Percentiles rank a stretch among this genome's conserved stretches.
Conservation (phyloP, 495 filamentous ascomycete species). For the Penicillium paxilli region DNA sequence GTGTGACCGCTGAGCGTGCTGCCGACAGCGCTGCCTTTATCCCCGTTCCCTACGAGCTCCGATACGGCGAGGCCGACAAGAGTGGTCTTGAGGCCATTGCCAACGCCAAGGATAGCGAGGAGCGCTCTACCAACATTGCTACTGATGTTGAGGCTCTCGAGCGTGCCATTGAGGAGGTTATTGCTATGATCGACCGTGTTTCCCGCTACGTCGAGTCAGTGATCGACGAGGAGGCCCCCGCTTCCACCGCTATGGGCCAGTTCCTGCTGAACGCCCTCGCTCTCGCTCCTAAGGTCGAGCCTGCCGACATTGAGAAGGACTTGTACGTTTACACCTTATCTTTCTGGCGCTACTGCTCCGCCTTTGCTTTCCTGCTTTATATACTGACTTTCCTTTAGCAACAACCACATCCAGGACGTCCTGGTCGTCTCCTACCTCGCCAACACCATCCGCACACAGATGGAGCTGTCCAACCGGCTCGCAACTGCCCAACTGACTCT, state of each 20-base stretch:
- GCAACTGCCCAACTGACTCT: conserved; percentile 79
- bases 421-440: conserved; percentile 95
- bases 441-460: conserved; percentile 98
- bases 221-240: conserved; percentile 63
- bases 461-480: conserved; percentile 91
- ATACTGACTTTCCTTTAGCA: conserved; percentile 51
- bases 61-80: conserved; percentile 89
- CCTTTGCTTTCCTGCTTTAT: no score
- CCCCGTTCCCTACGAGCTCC: conserved; percentile 89
- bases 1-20: conserved; percentile 90
- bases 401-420: conserved; percentile 98
- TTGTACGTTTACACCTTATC: no score
- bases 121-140: conserved; percentile 66
- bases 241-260: conserved; percentile 86
- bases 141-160: conserved; percentile 89
- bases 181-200: conserved; percentile 86
- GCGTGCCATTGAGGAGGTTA: conserved; percentile 76
- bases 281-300: conserved; percentile 89
- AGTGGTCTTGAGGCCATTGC: conserved; percentile 84
- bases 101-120: conserved; percentile 74
- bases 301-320: conserved; percentile 85
- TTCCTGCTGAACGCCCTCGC: conserved; percentile 89
- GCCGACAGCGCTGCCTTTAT: conserved; percentile 95
- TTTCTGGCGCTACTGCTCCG: no score
- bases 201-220: conserved; percentile 86